Conservation (phyloP, 2,329 filamentous ascomycete species). For the Talaromyces albobiverticillius region DNA sequence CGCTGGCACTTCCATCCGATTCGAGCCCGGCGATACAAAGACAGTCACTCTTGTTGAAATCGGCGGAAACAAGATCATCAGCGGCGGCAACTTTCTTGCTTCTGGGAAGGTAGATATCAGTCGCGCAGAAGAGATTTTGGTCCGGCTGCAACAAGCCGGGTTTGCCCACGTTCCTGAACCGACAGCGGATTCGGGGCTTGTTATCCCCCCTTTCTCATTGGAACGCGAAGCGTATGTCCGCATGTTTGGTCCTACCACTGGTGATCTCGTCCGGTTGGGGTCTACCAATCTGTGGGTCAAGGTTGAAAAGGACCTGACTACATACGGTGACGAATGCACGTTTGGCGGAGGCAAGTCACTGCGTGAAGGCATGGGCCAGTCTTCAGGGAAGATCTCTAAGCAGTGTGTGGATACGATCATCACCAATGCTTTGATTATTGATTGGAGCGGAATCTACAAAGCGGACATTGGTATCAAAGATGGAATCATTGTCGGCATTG, state of each 20-base stretch:
- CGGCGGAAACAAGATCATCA: conserved; percentile 73
- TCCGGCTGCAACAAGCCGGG: conserved; percentile 65
- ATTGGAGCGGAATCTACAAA: conserved; percentile 92
- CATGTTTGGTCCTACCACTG: conserved; percentile 92
- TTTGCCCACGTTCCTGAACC: conserved; percentile 77
- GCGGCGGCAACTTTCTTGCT: conserved; percentile 79
- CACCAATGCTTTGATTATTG: conserved; percentile 84
- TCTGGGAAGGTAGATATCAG: conserved; percentile 66
- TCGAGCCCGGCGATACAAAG: conserved; percentile 90
- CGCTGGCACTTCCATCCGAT: conserved; percentile 86
- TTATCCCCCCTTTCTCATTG: conserved; percentile 67
- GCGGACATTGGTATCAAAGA: conserved; percentile 92
- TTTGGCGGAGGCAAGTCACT: conserved; percentile 95
- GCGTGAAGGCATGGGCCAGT: conserved; percentile 93
- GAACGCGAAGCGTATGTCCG: conserved; percentile 73
- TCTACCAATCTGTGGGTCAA: conserved; percentile 85
- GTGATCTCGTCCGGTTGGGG: conserved; percentile 78
- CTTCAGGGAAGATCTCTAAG: conserved; percentile 68
- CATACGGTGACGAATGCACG: conserved; percentile 89
- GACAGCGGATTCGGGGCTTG: conserved; percentile 50
- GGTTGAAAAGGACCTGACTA: conserved; percentile 80
- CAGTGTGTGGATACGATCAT: conserved; percentile 81
- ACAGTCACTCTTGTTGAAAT: conserved; percentile 90
- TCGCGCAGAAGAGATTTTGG: conserved; percentile 64
- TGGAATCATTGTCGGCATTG: conserved; percentile 81